Conservation (phyloP, 495 filamentous ascomycete genomes). For the Lepraria neglecta region DNA sequence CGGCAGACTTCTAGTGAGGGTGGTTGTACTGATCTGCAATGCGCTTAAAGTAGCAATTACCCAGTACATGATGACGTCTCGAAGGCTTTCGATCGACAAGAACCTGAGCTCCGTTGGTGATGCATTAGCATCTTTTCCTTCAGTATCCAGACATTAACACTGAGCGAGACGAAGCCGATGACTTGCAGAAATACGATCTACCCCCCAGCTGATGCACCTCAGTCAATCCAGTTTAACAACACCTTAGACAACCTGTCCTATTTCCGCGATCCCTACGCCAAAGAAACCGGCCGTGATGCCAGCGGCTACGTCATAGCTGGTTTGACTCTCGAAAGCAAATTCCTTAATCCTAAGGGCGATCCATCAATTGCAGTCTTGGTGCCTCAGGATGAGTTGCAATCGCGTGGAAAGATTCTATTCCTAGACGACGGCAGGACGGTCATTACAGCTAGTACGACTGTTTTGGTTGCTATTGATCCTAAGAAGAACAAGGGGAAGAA, state of each 20-base stretch:
- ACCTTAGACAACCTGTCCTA: constrained; percentile 55
- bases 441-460: constrained; percentile 45
- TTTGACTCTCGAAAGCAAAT: constrained; percentile 36
- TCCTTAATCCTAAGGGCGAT: constrained; percentile 32
- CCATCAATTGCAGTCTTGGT: constrained; percentile 31
- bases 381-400: constrained; percentile 21
- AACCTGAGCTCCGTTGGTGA: constrained; percentile 1
- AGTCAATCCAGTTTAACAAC: constrained; percentile 38
- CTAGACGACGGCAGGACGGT: constrained; percentile 52
- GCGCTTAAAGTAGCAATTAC: background rate
- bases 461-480: constrained; percentile 49
- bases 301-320: constrained; percentile 53
- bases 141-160: constrained; percentile 7
- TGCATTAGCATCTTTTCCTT: background rate
- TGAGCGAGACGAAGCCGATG: too few species aligned
- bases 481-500: constrained; percentile 34
- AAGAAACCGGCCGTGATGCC: constrained; percentile 34
- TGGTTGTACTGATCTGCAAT: background rate
- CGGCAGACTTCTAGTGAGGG: background rate
- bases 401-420: constrained; percentile 46
- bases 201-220: too few species aligned
- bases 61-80: background rate
- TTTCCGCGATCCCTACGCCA: constrained; percentile 42
- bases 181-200: too few species aligned
- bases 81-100: background rate